Evolutionary conservation across 1,284 basidiomycete genomes (phyloP), one percentile per base, ranked within the genome.

Genomic region (Sutorius eximius): DNA sequence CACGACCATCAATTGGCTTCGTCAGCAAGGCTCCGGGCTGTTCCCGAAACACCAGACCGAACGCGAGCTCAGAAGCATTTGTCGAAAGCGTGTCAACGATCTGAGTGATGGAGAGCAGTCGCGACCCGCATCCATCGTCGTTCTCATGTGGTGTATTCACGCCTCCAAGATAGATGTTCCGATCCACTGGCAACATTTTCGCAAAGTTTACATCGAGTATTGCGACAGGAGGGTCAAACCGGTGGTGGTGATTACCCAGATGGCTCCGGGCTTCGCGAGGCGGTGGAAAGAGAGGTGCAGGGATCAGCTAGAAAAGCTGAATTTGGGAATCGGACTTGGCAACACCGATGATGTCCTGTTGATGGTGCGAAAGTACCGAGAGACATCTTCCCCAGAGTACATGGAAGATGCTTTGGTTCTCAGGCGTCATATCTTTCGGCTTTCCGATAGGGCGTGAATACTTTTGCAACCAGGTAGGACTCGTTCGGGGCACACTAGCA

Each of bases 121-220:
- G 8, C 42, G 7, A 37, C 42, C 53, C 8, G 13, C 50, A 43
- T 27, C 63, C 32, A 37, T 30, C 49, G 41, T 64, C 46, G 34
- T 68, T 45, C 52, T 68, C 2, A 55, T 69, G 52, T 68, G 64
- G 64, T 66, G 64, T 30, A 68, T 69, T 22, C 63, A 59, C n/a
- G 67, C 67, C 36, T 69, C 63, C 11, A 69, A 66, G 55, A 68
- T 69, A 45, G 65, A 64, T 20, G 52, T 68, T 41, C 53, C 61
- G 9, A 57, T 56, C 29, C 63, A 68, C 40, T 66, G 67, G 64
- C 50, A 55, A 8, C 65, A 68, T 30, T 66, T 66, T 54, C 61
- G 58, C 58, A 66, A 62, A 34, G 55, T 68, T 24, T 66, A 64
- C 32, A 61, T 62, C 49, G 50, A 69, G 15, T 69, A 62, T 32